These are phyloP conservation scores for Aureobasidium pullulans DNA, from an alignment of 2,329 filamentous ascomycete genomes.

Conservation along the genomic window DNA sequence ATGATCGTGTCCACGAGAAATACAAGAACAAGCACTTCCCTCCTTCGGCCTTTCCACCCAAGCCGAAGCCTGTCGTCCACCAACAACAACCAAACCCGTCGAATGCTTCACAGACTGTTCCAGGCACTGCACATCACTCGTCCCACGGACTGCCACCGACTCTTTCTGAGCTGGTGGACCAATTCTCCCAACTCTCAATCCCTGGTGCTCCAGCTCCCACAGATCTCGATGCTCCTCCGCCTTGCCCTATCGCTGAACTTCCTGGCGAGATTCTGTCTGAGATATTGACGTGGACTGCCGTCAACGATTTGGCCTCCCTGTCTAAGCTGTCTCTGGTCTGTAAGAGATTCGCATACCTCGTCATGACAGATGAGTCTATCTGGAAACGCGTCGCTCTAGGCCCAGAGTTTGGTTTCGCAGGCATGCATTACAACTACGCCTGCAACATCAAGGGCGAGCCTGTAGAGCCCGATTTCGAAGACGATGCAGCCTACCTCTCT, in stretches of 20 bases:
- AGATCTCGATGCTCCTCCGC: slow-evolving; percentile 63
- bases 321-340: slow-evolving; percentile 72
- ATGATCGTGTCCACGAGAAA: slow-evolving; percentile 71
- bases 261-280: slow-evolving; percentile 81
- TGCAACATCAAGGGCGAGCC: slow-evolving; percentile 50
- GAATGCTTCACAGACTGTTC: slow-evolving; percentile 45
- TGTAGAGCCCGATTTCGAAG: slow-evolving; percentile 20
- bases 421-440: slow-evolving; percentile 76
- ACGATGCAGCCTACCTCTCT: slow-evolving; percentile 3
- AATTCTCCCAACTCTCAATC: slow-evolving; percentile 66
- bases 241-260: slow-evolving; percentile 70
- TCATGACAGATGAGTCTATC: slow-evolving; percentile 73
- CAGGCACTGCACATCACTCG: slow-evolving; percentile 51
- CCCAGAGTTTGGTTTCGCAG: slow-evolving; percentile 65
- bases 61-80: slow-evolving; percentile 21
- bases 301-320: slow-evolving; percentile 69
- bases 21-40: slow-evolving; percentile 93
- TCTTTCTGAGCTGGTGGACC: slow-evolving; percentile 60
- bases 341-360: slow-evolving; percentile 77
- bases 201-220: slow-evolving; percentile 59
- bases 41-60: slow-evolving; percentile 47
- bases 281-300: slow-evolving; percentile 65
- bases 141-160: slow-evolving; percentile 47
- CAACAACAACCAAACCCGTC: slow-evolving; percentile 34
- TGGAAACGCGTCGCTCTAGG: slow-evolving; percentile 74